Percentiles rank a stretch among this genome's conserved stretches.
Conservation (phyloP, 345 rosid genomes). For the Litchi chinensis region DNA sequence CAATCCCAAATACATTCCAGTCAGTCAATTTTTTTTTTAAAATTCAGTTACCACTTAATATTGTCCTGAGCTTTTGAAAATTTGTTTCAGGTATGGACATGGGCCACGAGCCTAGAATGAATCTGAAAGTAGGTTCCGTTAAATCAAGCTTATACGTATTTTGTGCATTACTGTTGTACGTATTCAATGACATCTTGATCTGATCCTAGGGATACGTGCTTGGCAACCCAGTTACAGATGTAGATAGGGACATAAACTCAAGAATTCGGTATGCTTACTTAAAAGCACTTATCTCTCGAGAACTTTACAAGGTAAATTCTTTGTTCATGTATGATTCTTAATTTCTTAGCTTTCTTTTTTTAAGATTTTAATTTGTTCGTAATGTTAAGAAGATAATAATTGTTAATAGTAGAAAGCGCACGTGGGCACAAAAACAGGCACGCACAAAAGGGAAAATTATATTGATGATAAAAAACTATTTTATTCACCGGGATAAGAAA, state of each 20-base stretch:
- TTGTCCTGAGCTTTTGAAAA: neutral
- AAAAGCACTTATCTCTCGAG: conserved; percentile 15
- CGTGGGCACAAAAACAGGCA: too few relatives aligned
- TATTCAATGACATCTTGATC: neutral
- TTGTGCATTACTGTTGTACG: neutral
- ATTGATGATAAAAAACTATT: too few relatives aligned
- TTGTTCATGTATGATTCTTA: too few relatives aligned
- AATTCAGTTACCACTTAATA: too few relatives aligned
- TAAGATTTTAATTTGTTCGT: too few relatives aligned
- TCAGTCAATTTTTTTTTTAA: too few relatives aligned
- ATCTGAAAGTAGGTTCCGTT: conserved; percentile 11
- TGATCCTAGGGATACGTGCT: conserved; percentile 29
- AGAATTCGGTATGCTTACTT: conserved; percentile 22
- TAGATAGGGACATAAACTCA: neutral
- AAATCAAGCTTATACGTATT: neutral
- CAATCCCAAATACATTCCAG: too few relatives aligned
- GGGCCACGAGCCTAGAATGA: neutral
- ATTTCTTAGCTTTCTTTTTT: too few relatives aligned
- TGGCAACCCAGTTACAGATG: conserved; percentile 32
- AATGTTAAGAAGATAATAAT: too few relatives aligned
- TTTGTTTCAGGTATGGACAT: neutral
- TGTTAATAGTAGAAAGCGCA: too few relatives aligned
- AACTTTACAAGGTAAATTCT: conserved; percentile 32
- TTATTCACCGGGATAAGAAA: too few relatives aligned
- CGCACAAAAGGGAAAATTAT: too few relatives aligned